phyloP scores from a whole-genome alignment of 2,329 filamentous ascomycete genomes.

The Colletotrichum truncatum region DNA sequence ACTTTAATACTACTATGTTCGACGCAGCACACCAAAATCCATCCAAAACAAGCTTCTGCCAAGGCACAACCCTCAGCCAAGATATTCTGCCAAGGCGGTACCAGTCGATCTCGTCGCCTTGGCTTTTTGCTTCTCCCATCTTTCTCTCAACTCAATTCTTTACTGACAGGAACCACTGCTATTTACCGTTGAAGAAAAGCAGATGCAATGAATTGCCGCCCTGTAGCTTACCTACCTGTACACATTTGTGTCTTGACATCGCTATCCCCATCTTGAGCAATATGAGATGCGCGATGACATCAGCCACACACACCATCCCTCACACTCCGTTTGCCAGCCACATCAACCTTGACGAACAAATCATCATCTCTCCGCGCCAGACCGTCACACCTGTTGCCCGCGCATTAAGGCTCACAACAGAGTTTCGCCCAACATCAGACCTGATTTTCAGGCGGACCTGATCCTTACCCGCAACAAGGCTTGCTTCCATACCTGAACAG shows the following conservation, averaged over 20 bases:
- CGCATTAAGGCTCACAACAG: background rate
- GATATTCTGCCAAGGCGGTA: constrained; percentile 2
- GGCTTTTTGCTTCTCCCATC: background rate
- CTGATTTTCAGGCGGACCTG: background rate
- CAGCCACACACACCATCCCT: background rate
- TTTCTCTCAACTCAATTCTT: background rate
- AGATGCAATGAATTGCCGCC: background rate
- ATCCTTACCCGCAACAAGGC: background rate
- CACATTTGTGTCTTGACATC: background rate
- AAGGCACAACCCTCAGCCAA: constrained; percentile 5
- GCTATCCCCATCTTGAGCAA: background rate
- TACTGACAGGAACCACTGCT: too few relatives aligned
- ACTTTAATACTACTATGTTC: background rate
- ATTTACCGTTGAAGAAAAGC: background rate
- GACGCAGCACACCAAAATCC: background rate
- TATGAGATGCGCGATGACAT: constrained; percentile 4
- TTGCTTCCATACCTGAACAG: background rate
- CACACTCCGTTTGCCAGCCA: background rate
- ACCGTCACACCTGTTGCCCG: background rate
- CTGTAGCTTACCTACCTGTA: background rate
- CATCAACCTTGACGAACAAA: too few relatives aligned
- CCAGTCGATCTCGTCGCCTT: constrained; percentile 10
- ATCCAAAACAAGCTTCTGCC: constrained; percentile 28
- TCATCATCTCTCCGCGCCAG: background rate
- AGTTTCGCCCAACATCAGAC: background rate